Base-by-base conservation (phyloP, 495 filamentous ascomycete species). In the Neurospora sublineolata region DNA sequence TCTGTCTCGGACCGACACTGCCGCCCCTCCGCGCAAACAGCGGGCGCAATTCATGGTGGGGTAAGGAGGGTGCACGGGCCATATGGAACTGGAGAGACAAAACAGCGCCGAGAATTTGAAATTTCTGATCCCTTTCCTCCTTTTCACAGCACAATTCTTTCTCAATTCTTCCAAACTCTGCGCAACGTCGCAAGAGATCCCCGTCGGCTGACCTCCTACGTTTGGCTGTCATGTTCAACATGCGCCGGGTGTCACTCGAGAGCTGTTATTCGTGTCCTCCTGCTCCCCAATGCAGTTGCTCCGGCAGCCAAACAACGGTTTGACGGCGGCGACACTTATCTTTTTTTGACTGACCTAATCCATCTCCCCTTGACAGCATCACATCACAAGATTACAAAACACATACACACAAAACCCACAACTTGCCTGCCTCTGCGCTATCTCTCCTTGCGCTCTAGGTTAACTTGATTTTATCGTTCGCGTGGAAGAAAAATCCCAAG, bases 391-490 rank as follows among this genome's bases (percentile, higher is more conserved):
- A 69, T 33, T 38, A 67, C 40, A 71, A 42, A 64, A 7, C 44
- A 75, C 78, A 80, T 23, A 9, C 72, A 70, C 46, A 75, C 73
- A 77, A 64, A 73, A 76, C 69, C 86, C 86, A 88, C 86, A 82
- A 83, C 80, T 84, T 88, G 85, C 84, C 84, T 85, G 80, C 86
- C 85, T 84, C 76, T 84, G 76, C 78, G 82, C 83, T 79, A 64
- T 77, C 77, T 71, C 73, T 81, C 85, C 71, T 79, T 86, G 84
- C 84, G 80, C 81, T 82, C 80, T 76, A 80, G 82, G 85, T 85
- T 81, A 83, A 82, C 81, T 83, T 83, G 73, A 79, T 83, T 78
- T 77, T 82, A 86, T 87, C 85, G 85, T 88, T 87, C 84, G 82
- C 72, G 83, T 87, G 86, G 86, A 81, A 87, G 82, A 88, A 79